Evolutionary conservation across 768 basidiomycete species (phyloP).

Genomic region (Tylopilus rubrobrunneus): DNA sequence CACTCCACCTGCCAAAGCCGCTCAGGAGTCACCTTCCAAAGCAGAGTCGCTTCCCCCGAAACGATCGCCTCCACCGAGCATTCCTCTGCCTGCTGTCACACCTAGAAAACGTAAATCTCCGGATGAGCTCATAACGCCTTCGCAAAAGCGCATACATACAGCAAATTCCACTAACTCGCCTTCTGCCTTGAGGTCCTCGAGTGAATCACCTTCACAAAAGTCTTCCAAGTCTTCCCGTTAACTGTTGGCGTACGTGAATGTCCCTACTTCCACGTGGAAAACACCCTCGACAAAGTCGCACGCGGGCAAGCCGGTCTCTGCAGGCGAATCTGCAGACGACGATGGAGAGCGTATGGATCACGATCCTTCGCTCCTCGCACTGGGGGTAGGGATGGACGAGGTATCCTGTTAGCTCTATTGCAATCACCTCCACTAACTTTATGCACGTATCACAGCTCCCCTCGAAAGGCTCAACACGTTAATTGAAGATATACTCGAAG

Average conservation of each 20-base stretch:
- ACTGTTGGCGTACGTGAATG: conserved; percentile 32
- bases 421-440: not conserved
- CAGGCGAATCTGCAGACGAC: conserved; percentile 50
- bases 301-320: conserved; percentile 46
- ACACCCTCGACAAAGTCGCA: conserved; percentile 25
- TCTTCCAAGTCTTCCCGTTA: conserved; percentile 31
- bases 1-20: conserved; percentile 10
- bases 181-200: conserved; percentile 10
- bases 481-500: conserved; percentile 82
- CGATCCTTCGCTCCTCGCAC: conserved; percentile 53
- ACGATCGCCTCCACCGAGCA: conserved; percentile 5
- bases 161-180: conserved; percentile 9
- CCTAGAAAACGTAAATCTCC: conserved; percentile 70
- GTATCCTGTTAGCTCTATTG: conserved; percentile 31
- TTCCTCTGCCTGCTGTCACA: conserved; percentile 36
- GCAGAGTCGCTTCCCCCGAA: conserved; percentile 15
- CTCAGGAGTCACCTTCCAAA: conserved; percentile 17
- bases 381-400: conserved; percentile 75
- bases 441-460: conserved; percentile 40
- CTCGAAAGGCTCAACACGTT: conserved; percentile 73
- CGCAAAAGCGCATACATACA: conserved; percentile 52
- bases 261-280: conserved; percentile 27
- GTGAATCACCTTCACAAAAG: conserved; percentile 23
- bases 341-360: conserved; percentile 28
- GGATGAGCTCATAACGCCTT: conserved; percentile 58